A percentile compares a stretch with the other conserved stretches of the same genome.
phyloP scores from a whole-genome alignment of 2,329 filamentous ascomycete genomes.

The Alternaria postmessia region DNA sequence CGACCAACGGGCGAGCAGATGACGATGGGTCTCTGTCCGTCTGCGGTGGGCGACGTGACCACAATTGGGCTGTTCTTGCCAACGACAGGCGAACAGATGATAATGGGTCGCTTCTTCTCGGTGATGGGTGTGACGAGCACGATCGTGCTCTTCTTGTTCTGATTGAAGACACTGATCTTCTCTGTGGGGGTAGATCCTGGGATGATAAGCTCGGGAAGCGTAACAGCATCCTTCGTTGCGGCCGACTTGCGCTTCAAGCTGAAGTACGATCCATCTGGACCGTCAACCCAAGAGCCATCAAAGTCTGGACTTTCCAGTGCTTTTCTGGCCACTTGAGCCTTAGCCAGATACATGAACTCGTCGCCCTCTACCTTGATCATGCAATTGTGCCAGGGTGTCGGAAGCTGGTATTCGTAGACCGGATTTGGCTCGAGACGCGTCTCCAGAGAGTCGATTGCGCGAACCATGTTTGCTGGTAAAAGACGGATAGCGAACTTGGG shows the following conservation, averaged over 20 bases:
- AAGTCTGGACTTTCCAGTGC: conserved; percentile 31
- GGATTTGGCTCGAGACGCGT: conserved; percentile 34
- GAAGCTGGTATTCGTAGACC: conserved; percentile 47
- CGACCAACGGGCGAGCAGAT: conserved; percentile 28
- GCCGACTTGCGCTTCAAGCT: conserved; percentile 26
- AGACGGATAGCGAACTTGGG: conserved; percentile 56
- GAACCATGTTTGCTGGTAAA: conserved; percentile 44
- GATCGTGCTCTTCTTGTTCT: conserved; percentile 32
- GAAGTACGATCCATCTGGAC: conserved; percentile 38
- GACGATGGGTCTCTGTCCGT: conserved; percentile 31
- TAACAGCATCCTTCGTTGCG: conserved; percentile 1
- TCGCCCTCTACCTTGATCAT: conserved; percentile 48
- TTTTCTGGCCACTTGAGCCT: conserved; percentile 35
- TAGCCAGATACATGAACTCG: conserved; percentile 37
- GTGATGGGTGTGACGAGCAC: conserved; percentile 31
- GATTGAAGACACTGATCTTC: conserved; percentile 32
- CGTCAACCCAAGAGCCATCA: conserved; percentile 38
- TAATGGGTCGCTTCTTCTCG: conserved; percentile 33
- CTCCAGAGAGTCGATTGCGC: conserved; percentile 46
- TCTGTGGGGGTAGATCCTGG: conserved; percentile 20
- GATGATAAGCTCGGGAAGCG: conserved; percentile 23
- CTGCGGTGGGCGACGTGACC: conserved; percentile 26
- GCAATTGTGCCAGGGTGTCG: conserved; percentile 57
- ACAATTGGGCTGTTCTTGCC: conserved; percentile 33
- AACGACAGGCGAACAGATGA: conserved; percentile 36